Evolutionary conservation across 2,329 filamentous ascomycete genomes (phyloP).

Genomic region (Diaporthe ampelina): DNA sequence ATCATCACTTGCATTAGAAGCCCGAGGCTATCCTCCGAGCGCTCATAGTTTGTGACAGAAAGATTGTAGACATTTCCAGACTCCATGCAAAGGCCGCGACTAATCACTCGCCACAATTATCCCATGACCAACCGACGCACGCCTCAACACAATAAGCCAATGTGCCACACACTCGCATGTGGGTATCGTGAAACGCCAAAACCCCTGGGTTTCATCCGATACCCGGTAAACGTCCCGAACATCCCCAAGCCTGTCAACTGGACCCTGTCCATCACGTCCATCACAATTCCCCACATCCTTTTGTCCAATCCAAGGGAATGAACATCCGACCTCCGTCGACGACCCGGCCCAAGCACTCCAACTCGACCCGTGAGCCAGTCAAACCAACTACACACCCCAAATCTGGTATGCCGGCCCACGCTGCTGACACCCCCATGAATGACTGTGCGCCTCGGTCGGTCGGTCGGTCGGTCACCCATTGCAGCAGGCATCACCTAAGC

Average conservation of each 20-base stretch:
- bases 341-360: slow-evolving; percentile 15
- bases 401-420: not conserved
- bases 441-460: not conserved
- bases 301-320: not conserved
- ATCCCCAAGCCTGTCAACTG: slow-evolving; percentile 31
- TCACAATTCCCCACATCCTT: slow-evolving; percentile 6
- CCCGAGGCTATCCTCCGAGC: not conserved
- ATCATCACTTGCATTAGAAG: not conserved
- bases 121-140: slow-evolving; percentile 21
- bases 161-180: slow-evolving; percentile 35
- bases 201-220: slow-evolving; percentile 34
- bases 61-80: slow-evolving; percentile 27
- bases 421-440: not conserved
- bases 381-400: not conserved
- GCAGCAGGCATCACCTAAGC: not conserved
- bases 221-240: slow-evolving; percentile 34
- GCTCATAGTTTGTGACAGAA: slow-evolving; percentile 14
- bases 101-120: slow-evolving; percentile 18
- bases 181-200: slow-evolving; percentile 40
- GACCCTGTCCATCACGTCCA: slow-evolving; percentile 17
- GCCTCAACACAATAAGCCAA: slow-evolving; percentile 17
- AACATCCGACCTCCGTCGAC: slow-evolving; percentile 5
- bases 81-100: slow-evolving; percentile 19
- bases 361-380: not conserved
- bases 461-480: not conserved